Evolutionary conservation across 352 stramenopile genomes (phyloP).

Genomic region (Phytophthora aleatoria): DNA sequence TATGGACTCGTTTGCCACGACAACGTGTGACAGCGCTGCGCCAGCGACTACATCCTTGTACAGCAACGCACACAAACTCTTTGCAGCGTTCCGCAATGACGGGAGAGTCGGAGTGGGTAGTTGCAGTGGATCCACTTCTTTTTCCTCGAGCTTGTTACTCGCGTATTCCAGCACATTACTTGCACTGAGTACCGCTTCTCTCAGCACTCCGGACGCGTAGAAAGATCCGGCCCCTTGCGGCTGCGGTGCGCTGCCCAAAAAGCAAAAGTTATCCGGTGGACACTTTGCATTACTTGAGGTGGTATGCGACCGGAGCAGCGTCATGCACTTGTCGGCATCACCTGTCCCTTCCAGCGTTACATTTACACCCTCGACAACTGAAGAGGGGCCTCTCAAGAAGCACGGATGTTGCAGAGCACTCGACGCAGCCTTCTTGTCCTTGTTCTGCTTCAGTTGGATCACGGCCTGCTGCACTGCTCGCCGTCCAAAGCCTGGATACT

Average conservation of each 20-base stretch:
- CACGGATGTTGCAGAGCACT: slow-evolving; percentile 51
- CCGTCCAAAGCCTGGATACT: slow-evolving; percentile 52
- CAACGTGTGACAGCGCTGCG: neutral
- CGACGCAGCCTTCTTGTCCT: slow-evolving; percentile 7
- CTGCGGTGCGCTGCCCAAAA: slow-evolving; percentile 49
- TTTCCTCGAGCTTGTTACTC: slow-evolving; percentile 15
- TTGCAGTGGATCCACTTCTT: slow-evolving; percentile 30
- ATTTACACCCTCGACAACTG: slow-evolving; percentile 22
- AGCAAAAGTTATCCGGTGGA: slow-evolving; percentile 55
- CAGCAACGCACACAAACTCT: slow-evolving; percentile 42
- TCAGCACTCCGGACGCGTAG: slow-evolving; percentile 53
- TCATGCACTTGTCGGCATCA: slow-evolving; percentile 53
- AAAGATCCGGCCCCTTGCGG: slow-evolving; percentile 48
- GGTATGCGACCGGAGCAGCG: slow-evolving; percentile 45
- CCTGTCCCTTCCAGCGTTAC: slow-evolving; percentile 41
- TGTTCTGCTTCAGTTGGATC: slow-evolving; percentile 35
- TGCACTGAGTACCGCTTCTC: slow-evolving; percentile 30
- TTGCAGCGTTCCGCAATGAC: slow-evolving; percentile 39
- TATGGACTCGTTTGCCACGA: slow-evolving; percentile 19
- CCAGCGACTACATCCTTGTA: slow-evolving; percentile 28
- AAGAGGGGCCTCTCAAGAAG: slow-evolving; percentile 35
- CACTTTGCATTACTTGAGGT: slow-evolving; percentile 58
- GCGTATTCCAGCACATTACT: slow-evolving; percentile 39
- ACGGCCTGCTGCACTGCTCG: slow-evolving; percentile 31
- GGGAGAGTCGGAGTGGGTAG: slow-evolving; percentile 54